Conservation (phyloP, 176 grass and related monocot genomes). For the Alopecurus myosuroides region DNA sequence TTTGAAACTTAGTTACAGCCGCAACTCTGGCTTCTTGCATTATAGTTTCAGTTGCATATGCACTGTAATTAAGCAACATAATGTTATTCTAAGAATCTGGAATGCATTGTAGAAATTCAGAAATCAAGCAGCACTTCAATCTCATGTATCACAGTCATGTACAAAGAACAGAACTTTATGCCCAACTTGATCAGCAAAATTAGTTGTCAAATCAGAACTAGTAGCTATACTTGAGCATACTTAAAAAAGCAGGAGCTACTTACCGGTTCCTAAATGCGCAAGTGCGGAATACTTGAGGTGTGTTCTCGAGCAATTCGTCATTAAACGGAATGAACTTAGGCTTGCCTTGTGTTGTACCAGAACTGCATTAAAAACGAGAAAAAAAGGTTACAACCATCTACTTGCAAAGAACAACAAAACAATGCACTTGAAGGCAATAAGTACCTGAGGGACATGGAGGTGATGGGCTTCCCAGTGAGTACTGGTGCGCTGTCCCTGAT, state of each 20-base stretch:
- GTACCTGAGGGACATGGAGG: constrained; percentile 79
- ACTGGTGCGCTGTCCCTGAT: constrained; percentile 38
- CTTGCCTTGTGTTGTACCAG: constrained; percentile 85
- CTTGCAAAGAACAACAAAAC: neutral
- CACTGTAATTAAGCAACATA: constrained; percentile 38
- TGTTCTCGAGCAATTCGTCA: constrained; percentile 79
- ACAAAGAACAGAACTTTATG: neutral
- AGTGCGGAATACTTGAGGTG: constrained; percentile 70
- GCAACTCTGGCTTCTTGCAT: too few relatives aligned
- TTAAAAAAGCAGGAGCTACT: constrained; percentile 15
- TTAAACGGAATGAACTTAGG: constrained; percentile 90
- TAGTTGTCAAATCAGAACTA: neutral
- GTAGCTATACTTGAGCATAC: neutral
- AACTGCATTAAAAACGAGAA: constrained; percentile 42
- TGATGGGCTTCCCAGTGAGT: constrained; percentile 70
- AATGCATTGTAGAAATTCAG: neutral
- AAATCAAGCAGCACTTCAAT: neutral
- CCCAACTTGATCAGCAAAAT: neutral
- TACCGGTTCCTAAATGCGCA: constrained; percentile 93
- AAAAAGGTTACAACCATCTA: neutral
- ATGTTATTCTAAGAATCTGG: neutral
- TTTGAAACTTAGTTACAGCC: too few relatives aligned
- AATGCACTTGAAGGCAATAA: neutral
- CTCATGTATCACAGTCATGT: neutral
- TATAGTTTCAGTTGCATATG: too few relatives aligned